A percentile compares a stretch with the other conserved stretches of the same genome.
phyloP scores from a whole-genome alignment of 2,329 filamentous ascomycete genomes.

The Nemania diffusa region DNA sequence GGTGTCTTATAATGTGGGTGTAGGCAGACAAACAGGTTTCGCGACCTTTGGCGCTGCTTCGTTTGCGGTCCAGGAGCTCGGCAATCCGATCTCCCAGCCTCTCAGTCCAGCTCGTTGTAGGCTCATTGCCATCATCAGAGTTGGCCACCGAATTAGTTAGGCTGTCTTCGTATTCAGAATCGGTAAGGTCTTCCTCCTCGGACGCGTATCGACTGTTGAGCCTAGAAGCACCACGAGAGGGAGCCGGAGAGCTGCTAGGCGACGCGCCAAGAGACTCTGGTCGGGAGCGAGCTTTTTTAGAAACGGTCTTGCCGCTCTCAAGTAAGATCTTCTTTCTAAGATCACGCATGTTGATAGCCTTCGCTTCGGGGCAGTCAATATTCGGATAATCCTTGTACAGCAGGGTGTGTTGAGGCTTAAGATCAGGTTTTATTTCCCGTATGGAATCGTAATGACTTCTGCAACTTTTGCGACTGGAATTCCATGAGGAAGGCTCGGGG shows the following conservation, averaged over 20 bases:
- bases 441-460: conserved; percentile 40
- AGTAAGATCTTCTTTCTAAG: conserved; percentile 74
- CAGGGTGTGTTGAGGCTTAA: neutral
- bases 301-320: conserved; percentile 77
- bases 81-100: conserved; percentile 73
- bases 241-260: conserved; percentile 65
- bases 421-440: conserved; percentile 47
- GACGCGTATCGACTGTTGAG: conserved; percentile 71
- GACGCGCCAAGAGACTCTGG: conserved; percentile 67
- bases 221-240: conserved; percentile 69
- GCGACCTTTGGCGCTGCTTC: conserved; percentile 76
- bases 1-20: conserved; percentile 72
- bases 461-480: conserved; percentile 41
- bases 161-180: conserved; percentile 63
- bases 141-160: conserved; percentile 61
- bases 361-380: conserved; percentile 7
- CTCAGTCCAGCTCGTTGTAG: conserved; percentile 67
- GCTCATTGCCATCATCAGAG: conserved; percentile 74
- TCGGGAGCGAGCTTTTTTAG: conserved; percentile 71
- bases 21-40: conserved; percentile 72
- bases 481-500: conserved; percentile 45
- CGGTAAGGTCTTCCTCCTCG: conserved; percentile 69
- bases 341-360: conserved; percentile 64
- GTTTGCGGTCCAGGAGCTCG: conserved; percentile 79
- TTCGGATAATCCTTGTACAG: conserved; percentile 9